Base-by-base conservation (phyloP, 2,329 filamentous ascomycete species). In the Fusarium sp. region DNA sequence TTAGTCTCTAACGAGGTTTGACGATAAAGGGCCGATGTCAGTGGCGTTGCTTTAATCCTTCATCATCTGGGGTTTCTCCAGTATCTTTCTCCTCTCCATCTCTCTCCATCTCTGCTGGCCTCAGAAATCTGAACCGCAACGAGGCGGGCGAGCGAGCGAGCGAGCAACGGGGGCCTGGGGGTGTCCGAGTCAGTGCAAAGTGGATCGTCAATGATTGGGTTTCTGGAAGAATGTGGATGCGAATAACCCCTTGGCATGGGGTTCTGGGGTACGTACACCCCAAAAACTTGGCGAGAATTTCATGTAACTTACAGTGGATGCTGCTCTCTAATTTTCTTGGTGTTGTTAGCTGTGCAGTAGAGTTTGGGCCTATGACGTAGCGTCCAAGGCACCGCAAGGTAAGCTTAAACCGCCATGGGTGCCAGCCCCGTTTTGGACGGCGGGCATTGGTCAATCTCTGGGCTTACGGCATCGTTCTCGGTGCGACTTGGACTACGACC, bases 1-100 rank as follows among this genome's bases (percentile, higher is more conserved):
- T 60, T 74, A 62, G 44, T 56, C 54, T 73, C 47, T 69, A 66
- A 76, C 63, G 52, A 65, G 24, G 65, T 55, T 63, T 64, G 63
- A 67, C 56, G 66, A 41, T 44, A 60, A 76, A 78, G 77, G 76
- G 70, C 77, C 76, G 75, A 79, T 79, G 74, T 72, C 65, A 75
- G 76, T 70, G 76, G 75, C 73, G 62, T 75, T 74, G 47, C 52
- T 65, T 60, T 63, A 52, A 70, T 49, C 66, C 59, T 60, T 24
- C n/a, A 55, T 58, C 64, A 61, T 58, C 64, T 58, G 64, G 69
- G 64, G 69, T 45, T 66, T 67, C 66, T 70, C 66, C 63, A 74
- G 56, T 56, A n/a, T 63, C 54, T 41, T 38, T 54, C 44, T 28
- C 24, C 15, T 31, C n/a, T n/a, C 9, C 31, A 31, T 49, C 9